A percentile compares a stretch with the other conserved stretches of the same genome.
Evolutionary conservation across 352 stramenopile genomes (phyloP).

Genomic region (Globisporangium takayamanum): DNA sequence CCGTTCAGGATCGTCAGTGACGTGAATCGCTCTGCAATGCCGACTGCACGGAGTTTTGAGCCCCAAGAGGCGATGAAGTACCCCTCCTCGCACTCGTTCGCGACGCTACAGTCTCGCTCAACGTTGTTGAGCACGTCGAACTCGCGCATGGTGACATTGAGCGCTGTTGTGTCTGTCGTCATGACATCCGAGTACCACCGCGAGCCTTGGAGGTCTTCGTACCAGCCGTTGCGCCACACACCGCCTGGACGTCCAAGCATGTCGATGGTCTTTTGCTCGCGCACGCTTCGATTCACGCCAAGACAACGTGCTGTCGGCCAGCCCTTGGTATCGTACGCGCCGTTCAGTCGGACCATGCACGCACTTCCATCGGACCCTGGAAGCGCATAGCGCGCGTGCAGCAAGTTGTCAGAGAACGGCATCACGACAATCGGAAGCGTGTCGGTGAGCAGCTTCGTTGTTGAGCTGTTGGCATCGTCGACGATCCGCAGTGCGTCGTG

Average conservation of each 20-base stretch:
- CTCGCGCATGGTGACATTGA: constrained; percentile 19
- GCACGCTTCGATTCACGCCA: constrained; percentile 14
- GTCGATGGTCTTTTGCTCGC: constrained; percentile 30
- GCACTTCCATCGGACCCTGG: constrained; percentile 19
- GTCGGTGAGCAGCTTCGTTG: constrained; percentile 7
- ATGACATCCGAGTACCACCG: constrained; percentile 29
- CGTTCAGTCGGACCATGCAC: constrained; percentile 21
- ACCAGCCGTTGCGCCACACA: constrained; percentile 36
- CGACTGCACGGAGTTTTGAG: constrained; percentile 11
- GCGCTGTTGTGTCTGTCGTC: no score
- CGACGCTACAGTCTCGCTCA: constrained; percentile 24
- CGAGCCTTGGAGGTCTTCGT: constrained; percentile 15
- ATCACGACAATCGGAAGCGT: constrained; percentile 25
- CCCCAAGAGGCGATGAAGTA: constrained; percentile 12
- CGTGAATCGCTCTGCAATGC: not conserved
- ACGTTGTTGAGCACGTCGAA: constrained; percentile 28
- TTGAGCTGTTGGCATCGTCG: constrained; percentile 10
- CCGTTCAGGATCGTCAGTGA: constrained; percentile 26
- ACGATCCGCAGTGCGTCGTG: constrained; percentile 17
- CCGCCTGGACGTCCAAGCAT: constrained; percentile 24
- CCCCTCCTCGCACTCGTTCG: constrained; percentile 9
- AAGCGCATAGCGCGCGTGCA: constrained; percentile 12
- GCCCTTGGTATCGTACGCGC: constrained; percentile 18
- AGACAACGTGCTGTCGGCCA: no score
- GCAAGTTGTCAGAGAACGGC: constrained; percentile 26